Evolutionary conservation across 306 rosid genomes (phyloP), one percentile per base, ranked within the genome.

Genomic region (Medicago arabica): DNA sequence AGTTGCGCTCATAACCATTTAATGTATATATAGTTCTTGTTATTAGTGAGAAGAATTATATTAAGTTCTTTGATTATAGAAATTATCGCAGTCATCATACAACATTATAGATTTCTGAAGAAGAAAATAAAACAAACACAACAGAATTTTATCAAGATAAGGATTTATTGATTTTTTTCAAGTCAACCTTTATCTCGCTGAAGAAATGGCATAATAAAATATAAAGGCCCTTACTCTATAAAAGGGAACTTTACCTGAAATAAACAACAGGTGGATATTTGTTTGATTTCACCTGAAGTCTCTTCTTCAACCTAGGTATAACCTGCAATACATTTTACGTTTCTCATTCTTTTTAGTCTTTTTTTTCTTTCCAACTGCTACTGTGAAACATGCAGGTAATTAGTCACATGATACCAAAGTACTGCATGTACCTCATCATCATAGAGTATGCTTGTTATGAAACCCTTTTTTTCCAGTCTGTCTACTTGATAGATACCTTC

Each of bases 401-500:
- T 51, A 14, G 23, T 11, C 62, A 41, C 64, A 69, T 60, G 55
- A 34, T 34, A 31, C 38, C 38, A 34, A 34, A 34, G 38, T 34
- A 34, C 7, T 34, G 38, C 38, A 34, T 34, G 38, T 34, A 34
- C 90, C 60, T 91, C 97, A 5, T 94, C 94, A 75, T 91, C 98
- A 43, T 91, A 94, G 9, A 62, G 72, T 83, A 91, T 85, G 78
- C 85, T 78, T 75, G 97, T 88, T 82, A 94, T 87, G 87, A 93
- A 88, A 59, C 95, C 97, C 75, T 89, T 89, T 79, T 90, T 89
- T 89, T 90, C 86, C 82, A 91, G 86, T 76, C 76, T 89, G 76
- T 88, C 94, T 49, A 94, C 85, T 73, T 83, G 85, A 79, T 88
- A 91, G n/a, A 89, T 90, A 71, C 98, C 98, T 86, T 87, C 91